These are phyloP conservation scores for Calonectria fujianensis DNA, from an alignment of 2,329 filamentous ascomycete genomes.

Conservation along the genomic window DNA sequence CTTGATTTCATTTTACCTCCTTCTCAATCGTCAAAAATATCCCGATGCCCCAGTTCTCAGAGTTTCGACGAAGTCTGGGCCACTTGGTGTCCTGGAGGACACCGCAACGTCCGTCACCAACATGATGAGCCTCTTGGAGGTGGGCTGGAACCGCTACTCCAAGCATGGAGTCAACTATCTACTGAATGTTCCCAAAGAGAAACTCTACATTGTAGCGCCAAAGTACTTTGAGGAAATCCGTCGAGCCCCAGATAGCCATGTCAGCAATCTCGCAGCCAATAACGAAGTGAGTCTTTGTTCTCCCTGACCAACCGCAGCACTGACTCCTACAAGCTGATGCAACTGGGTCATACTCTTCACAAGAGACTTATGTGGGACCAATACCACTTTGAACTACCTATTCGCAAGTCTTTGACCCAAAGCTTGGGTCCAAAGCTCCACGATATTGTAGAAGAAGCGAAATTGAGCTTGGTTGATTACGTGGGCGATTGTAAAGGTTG, in stretches of 20 bases:
- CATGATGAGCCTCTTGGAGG: conserved; percentile 12
- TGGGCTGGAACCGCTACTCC: conserved; percentile 30
- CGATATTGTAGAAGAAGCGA: conserved; percentile 8
- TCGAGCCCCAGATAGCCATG: conserved; percentile 7
- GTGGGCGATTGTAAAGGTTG: not conserved
- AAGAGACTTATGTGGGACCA: conserved; percentile 12
- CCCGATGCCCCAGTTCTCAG: not conserved
- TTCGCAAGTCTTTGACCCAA: conserved; percentile 15
- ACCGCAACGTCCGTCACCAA: not conserved
- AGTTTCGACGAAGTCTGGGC: not conserved
- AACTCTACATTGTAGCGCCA: conserved; percentile 28
- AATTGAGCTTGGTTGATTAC: not conserved
- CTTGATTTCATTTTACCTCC: not conserved
- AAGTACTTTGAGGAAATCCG: conserved; percentile 28
- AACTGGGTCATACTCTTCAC: not conserved
- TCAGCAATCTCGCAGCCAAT: conserved; percentile 11
- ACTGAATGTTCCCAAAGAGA: conserved; percentile 33
- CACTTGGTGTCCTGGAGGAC: not conserved
- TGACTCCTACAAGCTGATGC: not conserved
- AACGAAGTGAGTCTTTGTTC: not conserved
- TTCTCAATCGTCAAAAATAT: conserved; percentile 7
- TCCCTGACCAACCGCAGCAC: not conserved
- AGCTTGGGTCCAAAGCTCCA: conserved; percentile 1
- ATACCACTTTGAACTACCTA: conserved; percentile 11
- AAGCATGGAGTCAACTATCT: conserved; percentile 28